Base-by-base conservation (phyloP, 202 grass and related monocot species). In the Alloteropsis angusta region DNA sequence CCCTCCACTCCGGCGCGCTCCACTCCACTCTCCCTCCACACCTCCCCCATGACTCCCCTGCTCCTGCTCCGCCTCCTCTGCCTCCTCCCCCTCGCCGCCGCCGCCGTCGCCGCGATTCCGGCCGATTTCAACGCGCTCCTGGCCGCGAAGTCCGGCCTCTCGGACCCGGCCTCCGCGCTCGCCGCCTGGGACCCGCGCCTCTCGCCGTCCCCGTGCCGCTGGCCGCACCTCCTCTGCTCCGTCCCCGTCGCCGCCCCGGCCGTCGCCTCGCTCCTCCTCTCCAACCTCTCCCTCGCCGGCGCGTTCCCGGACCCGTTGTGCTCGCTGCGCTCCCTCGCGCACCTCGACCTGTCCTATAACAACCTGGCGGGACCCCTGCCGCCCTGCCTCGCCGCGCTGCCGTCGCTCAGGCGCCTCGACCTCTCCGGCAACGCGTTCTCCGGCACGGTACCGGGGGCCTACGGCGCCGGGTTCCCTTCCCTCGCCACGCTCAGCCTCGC, bases 301-400 rank as follows among this genome's bases (percentile, higher is more conserved):
- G 19, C 19, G 2, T 97, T 97, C 25, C 90, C 87, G 0, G 0
- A 7, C 1, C 26, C 78, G 0, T 58, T 97, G 3, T 97, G 93
- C 77, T 44, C 36, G 0, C 48, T 97, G 4, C 9, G 0, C 0
- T 85, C 77, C 5, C 57, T 88, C 12, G 6, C 5, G 3, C 52
- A 61, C 52, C 90, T 97, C 57, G 90, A 90, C 87, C 73, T 97
- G 44, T 97, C 90, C 8, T 68, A 86, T 57, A 97, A 97, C 35
- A 50, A 72, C 11, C 50, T 97, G 1, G 7, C 68, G 0, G 92
- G 89, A 0, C 18, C 63, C 4, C 48, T 89, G 25, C 92, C 89
- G 0, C 7, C 46, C 45, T 86, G 84, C 45, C 81, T 91, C 10
- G 67, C 84, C 44, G 39, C 59, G 44, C 50, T 95, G 26, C 47